phyloP scores from a whole-genome alignment of 148 eudicot species.

The Arbutus unedo region DNA sequence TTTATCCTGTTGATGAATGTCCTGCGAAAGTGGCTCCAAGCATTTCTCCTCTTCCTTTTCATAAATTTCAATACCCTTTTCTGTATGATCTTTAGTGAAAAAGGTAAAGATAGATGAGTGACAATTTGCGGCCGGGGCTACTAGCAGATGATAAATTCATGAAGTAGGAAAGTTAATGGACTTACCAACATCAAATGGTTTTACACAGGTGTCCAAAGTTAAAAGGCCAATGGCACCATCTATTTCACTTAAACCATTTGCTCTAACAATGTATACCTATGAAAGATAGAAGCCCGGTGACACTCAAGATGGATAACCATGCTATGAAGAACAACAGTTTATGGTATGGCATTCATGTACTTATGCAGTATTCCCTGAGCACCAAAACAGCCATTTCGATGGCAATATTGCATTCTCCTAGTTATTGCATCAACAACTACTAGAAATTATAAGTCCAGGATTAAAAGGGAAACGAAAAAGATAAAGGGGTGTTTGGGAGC shows the following conservation, averaged over 20 bases:
- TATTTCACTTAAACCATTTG: slow-evolving; percentile 23
- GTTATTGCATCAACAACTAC: background rate
- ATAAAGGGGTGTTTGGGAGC: too few relatives aligned
- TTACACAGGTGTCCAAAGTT: slow-evolving; percentile 19
- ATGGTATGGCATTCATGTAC: background rate
- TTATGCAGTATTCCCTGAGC: background rate
- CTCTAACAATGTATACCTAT: slow-evolving; percentile 45
- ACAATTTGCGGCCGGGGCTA: background rate
- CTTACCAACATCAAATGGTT: slow-evolving; percentile 18
- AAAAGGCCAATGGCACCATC: slow-evolving; percentile 31
- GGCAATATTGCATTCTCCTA: background rate
- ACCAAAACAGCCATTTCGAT: background rate
- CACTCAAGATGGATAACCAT: too few relatives aligned
- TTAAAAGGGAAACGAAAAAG: too few relatives aligned
- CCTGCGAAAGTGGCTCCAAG: too few relatives aligned
- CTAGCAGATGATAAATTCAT: background rate
- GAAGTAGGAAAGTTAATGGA: background rate
- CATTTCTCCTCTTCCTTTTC: slow-evolving; percentile 1
- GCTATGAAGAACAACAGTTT: background rate
- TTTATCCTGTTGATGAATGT: too few relatives aligned
- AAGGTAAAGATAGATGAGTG: background rate
- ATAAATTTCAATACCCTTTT: slow-evolving; percentile 2
- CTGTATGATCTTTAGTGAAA: slow-evolving; percentile 14
- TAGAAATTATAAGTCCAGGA: too few relatives aligned
- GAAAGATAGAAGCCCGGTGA: too few relatives aligned